Conservation (phyloP, 768 basidiomycete genomes). For the Suillus hirtellus region DNA sequence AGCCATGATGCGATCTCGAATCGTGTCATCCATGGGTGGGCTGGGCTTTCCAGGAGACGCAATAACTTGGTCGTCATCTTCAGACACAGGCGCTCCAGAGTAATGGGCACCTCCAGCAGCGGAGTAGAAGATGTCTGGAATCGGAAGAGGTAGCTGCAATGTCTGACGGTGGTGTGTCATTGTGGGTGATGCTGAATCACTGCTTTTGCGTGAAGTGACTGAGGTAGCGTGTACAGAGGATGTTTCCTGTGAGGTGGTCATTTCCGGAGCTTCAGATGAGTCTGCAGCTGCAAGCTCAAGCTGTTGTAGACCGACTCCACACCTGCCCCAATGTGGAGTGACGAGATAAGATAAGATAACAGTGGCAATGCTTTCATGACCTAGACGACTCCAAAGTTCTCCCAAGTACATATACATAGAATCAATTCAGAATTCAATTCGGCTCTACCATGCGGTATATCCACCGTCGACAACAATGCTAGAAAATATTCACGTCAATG, state of each 20-base stretch:
- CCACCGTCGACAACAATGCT: conserved; percentile 16
- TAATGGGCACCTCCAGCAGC: conserved; percentile 66
- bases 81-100: conserved; percentile 45
- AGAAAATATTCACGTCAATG: background rate
- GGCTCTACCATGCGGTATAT: conserved; percentile 11
- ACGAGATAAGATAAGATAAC: conserved; percentile 1
- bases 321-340: background rate
- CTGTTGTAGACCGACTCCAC: background rate
- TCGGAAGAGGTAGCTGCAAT: conserved; percentile 45
- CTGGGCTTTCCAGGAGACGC: conserved; percentile 1
- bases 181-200: conserved; percentile 32
- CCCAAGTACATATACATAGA: background rate
- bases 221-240: no score
- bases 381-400: background rate
- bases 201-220: background rate
- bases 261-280: background rate
- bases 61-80: conserved; percentile 13
- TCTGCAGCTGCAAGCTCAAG: background rate
- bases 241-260: conserved; percentile 7
- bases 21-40: conserved; percentile 30
- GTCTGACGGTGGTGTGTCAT: conserved; percentile 47
- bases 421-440: background rate
- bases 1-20: conserved; percentile 51
- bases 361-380: background rate
- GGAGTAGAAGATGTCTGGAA: conserved; percentile 53